Percentiles rank a stretch among this genome's conserved stretches.
These are phyloP conservation scores for Penicillium sp. DNA, from an alignment of 2,329 filamentous ascomycete genomes.

Conservation along the genomic window DNA sequence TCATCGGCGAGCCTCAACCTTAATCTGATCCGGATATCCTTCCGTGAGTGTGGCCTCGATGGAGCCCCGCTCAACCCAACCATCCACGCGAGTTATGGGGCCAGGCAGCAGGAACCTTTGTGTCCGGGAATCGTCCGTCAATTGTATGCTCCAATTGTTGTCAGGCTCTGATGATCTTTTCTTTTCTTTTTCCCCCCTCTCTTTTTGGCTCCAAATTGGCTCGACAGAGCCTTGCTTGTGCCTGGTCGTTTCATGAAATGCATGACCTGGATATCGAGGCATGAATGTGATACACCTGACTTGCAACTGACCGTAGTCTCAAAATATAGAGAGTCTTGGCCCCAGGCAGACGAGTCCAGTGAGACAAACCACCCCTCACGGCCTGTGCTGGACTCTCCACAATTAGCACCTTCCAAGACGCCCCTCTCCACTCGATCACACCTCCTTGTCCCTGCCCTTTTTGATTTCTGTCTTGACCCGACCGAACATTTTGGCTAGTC, in stretches of 20 bases:
- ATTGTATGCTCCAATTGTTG: too few species aligned
- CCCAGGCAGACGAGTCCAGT: constrained; percentile 4
- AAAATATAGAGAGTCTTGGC: constrained; percentile 3
- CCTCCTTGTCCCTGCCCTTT: constrained; percentile 3
- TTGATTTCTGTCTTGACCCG: background rate
- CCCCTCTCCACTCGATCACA: background rate
- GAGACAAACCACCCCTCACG: background rate
- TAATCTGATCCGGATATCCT: constrained; percentile 1
- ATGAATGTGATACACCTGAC: background rate
- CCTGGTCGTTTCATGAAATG: too few species aligned
- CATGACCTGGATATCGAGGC: background rate
- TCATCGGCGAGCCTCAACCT: background rate
- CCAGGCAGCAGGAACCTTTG: background rate
- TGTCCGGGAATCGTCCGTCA: too few species aligned
- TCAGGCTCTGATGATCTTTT: too few species aligned
- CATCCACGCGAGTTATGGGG: constrained; percentile 1
- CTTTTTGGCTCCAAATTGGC: too few species aligned
- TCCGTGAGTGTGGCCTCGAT: background rate
- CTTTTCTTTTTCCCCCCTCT: too few species aligned
- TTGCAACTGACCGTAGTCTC: background rate
- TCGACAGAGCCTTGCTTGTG: too few species aligned
- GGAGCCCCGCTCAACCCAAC: background rate
- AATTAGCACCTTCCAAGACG: constrained; percentile 1
- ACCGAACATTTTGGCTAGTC: background rate
- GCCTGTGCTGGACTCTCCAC: constrained; percentile 5